A percentile compares a stretch with the other conserved stretches of the same genome.
Evolutionary conservation across 352 stramenopile species (phyloP).

Genomic region (Pythium scleroteichum): DNA sequence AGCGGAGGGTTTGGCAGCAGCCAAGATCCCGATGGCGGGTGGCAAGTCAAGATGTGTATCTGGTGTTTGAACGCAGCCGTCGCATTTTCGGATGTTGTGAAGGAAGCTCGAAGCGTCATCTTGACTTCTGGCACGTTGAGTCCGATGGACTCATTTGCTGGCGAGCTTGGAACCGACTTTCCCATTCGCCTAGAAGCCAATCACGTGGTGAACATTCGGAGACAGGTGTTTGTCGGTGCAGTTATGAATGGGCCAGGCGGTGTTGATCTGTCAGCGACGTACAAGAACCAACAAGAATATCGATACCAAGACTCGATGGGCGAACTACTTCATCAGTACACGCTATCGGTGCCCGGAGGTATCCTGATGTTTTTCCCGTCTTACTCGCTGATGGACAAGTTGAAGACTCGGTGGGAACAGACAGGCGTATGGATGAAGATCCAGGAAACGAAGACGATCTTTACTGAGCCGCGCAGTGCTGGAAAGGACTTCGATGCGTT

Average conservation of each 20-base stretch:
- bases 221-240: conserved; percentile 77
- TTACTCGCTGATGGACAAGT: conserved; percentile 78
- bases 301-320: conserved; percentile 84
- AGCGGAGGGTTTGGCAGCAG: conserved; percentile 15
- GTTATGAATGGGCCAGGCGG: conserved; percentile 68
- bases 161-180: conserved; percentile 79
- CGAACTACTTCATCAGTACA: conserved; percentile 70
- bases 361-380: conserved; percentile 89
- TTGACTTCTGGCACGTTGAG: conserved; percentile 84
- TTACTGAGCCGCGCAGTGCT: conserved; percentile 64
- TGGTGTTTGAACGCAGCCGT: conserved; percentile 87
- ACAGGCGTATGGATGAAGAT: conserved; percentile 68
- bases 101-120: conserved; percentile 69
- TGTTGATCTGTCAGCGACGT: conserved; percentile 76
- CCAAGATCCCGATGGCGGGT: conserved; percentile 30
- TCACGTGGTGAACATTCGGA: conserved; percentile 87
- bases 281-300: conserved; percentile 80
- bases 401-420: conserved; percentile 63
- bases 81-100: conserved; percentile 78
- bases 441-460: conserved; percentile 61
- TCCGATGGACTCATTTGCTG: conserved; percentile 87
- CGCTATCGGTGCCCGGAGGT: conserved; percentile 65
- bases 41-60: conserved; percentile 80
- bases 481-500: conserved; percentile 84
- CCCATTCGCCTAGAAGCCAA: conserved; percentile 82